A percentile compares a stretch with the other conserved stretches of the same genome.
Evolutionary conservation across 2,329 filamentous ascomycete genomes (phyloP).

Genomic region (Penicillium sp.): DNA sequence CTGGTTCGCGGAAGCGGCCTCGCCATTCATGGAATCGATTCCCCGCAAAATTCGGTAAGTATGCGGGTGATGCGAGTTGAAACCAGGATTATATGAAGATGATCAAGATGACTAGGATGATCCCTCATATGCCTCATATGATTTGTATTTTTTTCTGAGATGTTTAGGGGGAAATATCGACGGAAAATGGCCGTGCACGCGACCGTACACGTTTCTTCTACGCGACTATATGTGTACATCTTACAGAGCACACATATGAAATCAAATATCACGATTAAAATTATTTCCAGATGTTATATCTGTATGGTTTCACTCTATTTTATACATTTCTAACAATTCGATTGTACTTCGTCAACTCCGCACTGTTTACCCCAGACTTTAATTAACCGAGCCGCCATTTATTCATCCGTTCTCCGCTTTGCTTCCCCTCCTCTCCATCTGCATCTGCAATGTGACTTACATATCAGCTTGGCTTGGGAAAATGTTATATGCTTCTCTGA

Average conservation of each 20-base stretch:
- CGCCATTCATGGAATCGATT: slow-evolving; percentile 34
- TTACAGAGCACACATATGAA: background rate
- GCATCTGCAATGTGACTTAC: slow-evolving; percentile 2
- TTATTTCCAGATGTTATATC: background rate
- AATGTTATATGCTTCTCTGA: slow-evolving; percentile 41
- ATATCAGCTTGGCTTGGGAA: background rate
- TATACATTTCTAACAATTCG: background rate
- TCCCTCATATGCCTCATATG: background rate
- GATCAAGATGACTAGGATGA: background rate
- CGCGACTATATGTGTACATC: background rate
- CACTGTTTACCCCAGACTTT: slow-evolving; percentile 1
- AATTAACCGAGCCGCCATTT: slow-evolving; percentile 15
- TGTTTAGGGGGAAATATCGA: background rate
- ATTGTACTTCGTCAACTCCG: background rate
- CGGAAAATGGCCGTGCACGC: slow-evolving; percentile 1
- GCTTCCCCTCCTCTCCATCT: slow-evolving; percentile 11
- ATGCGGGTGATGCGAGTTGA: background rate
- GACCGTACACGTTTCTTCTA: background rate
- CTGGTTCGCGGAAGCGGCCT: slow-evolving; percentile 31
- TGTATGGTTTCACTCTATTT: background rate
- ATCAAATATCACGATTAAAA: background rate
- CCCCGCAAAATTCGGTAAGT: background rate
- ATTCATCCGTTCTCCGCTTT: slow-evolving; percentile 15
- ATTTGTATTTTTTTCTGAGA: background rate
- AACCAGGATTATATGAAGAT: background rate